Conservation (phyloP, 225 moss, liverwort and hornwort genomes). For the Marchantia polymorpha region DNA sequence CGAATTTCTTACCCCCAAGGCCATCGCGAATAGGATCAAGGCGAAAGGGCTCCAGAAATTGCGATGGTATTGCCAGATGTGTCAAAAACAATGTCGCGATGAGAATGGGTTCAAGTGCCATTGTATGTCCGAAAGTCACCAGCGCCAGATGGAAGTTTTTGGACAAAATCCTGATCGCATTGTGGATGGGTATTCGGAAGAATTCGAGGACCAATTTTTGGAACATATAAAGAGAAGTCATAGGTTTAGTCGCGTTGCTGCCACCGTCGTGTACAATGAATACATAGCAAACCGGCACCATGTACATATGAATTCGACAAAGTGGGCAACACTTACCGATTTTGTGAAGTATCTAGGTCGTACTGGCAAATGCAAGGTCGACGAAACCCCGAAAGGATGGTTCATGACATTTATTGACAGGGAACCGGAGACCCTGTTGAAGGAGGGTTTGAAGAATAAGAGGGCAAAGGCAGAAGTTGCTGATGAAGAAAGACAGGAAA, state of each 20-base stretch:
- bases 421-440: constrained; percentile 78
- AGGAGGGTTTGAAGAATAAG: constrained; percentile 68
- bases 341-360: constrained; percentile 85
- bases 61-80: constrained; percentile 98
- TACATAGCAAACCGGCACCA: constrained; percentile 84
- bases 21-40: constrained; percentile 84
- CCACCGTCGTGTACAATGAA: constrained; percentile 89
- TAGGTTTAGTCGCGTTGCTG: constrained; percentile 67
- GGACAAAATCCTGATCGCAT: constrained; percentile 85
- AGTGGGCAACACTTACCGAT: constrained; percentile 82
- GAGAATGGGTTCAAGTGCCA: constrained; percentile 94
- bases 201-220: constrained; percentile 74
- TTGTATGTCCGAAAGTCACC: constrained; percentile 81
- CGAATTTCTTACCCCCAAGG: constrained; percentile 89
- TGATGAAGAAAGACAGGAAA: constrained; percentile 95
- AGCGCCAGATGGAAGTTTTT: constrained; percentile 92
- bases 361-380: constrained; percentile 77
- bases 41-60: constrained; percentile 89
- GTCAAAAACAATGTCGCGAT: constrained; percentile 89
- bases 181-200: constrained; percentile 80
- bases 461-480: constrained; percentile 69
- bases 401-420: constrained; percentile 75
- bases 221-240: constrained; percentile 82
- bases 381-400: constrained; percentile 90
- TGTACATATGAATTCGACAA: constrained; percentile 85